Base-by-base conservation (phyloP, 768 basidiomycete genomes). In the Lyophyllum atratum region DNA sequence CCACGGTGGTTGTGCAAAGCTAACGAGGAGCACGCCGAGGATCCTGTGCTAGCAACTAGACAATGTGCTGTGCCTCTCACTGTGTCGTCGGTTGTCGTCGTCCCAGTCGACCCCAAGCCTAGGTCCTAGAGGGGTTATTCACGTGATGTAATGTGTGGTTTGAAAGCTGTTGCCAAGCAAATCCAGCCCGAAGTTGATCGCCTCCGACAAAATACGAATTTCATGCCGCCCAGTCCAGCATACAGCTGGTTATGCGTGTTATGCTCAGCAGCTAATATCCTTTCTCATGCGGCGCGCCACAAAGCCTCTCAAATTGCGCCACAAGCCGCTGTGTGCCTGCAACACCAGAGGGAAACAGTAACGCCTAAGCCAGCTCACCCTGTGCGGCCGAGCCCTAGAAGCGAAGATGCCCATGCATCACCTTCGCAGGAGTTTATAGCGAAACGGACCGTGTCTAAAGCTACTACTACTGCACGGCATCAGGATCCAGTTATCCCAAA, bases 231-330 rank as follows among this genome's bases (percentile, higher is more conserved):
- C 49, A 80, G 87, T 46, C 80, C 85, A 31, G 80, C 80, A 12
- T 90, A 81, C 73, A 88, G 86, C 76, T 88, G 86, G 84, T 68
- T 89, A 54, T 87, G 86, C 65, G 88, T 89, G 28, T 73, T 82
- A 46, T 80, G 83, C 56, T 82, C 86, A 14, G 71, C 82, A 19
- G 74, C 78, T 52, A 83, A 87, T 54, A 85, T 92, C 53, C 66
- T 87, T 33, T 74, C 80, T 11, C 82, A 85, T 77, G 87, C 85
- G 31, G 84, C 84, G 3, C 80, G 78, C 33, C 79, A 87, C 33
- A 79, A 84, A 66, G 80, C 79, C 19, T 69, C 78, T 8, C 81
- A 80, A 51, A 55, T 75, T 29, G 62, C 69, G 9, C 69, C 71
- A 31, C 43, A 59, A 33, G 49, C 63, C n/a, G 55, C 65, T 11